phyloP scores from a whole-genome alignment of 116 monocot species.

The Trichopus zeylanicus region DNA sequence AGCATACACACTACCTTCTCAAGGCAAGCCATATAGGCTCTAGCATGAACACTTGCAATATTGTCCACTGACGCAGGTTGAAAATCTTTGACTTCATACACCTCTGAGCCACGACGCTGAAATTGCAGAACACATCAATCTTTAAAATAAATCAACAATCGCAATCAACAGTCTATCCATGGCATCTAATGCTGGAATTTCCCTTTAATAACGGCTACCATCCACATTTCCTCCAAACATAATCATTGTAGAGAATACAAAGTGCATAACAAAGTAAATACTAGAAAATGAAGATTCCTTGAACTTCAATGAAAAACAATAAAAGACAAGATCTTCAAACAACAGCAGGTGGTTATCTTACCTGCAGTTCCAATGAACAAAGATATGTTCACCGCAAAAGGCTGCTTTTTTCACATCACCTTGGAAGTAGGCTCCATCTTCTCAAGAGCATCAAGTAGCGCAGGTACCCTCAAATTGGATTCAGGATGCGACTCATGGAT shows the following conservation, averaged over 20 bases:
- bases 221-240: too few species aligned
- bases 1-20: constrained; percentile 44
- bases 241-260: too few species aligned
- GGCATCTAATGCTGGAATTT: too few species aligned
- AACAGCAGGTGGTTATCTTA: too few species aligned
- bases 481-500: constrained; percentile 85
- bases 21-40: constrained; percentile 61
- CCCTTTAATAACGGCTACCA: too few species aligned
- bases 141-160: constrained; percentile 4
- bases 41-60: constrained; percentile 74
- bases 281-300: too few species aligned
- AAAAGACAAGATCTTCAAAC: too few species aligned
- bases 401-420: constrained; percentile 20
- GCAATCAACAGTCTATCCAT: too few species aligned
- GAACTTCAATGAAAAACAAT: too few species aligned
- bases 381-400: too few species aligned
- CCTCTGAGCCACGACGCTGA: constrained; percentile 59
- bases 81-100: constrained; percentile 70
- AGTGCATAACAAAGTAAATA: too few species aligned
- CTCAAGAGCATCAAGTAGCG: constrained; percentile 76
- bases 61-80: constrained; percentile 67
- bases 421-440: constrained; percentile 74
- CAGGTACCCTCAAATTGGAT: constrained; percentile 93
- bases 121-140: constrained; percentile 12
- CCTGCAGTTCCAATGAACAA: too few species aligned